Base-by-base conservation (phyloP, 352 stramenopile species). In the Elongisporangium undulatum region DNA sequence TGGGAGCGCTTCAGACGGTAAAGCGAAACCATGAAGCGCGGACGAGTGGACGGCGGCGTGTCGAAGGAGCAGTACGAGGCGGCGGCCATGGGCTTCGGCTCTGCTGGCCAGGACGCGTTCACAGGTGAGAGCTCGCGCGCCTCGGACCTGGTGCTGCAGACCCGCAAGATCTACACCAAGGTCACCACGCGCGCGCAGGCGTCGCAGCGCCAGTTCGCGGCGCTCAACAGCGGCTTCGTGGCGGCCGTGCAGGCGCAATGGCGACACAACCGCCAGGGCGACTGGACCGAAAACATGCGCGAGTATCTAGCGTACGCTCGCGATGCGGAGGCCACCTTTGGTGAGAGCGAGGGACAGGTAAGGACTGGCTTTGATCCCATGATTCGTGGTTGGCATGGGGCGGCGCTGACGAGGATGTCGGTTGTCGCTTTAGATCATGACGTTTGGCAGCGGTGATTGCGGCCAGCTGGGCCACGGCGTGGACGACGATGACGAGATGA, bases 391-490 rank as follows among this genome's bases (percentile, higher is more conserved):
- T 34, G 26, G 4, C 26, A 34, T n/a, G n/a, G n/a, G n/a, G n/a
- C 26, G 26, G 26, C 26, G 26, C 26, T 34, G 8, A 34, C 26
- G 26, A 34, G 8, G 26, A 34, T 8, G 29, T n/a, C 19, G 2
- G 17, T 58, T 49, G 53, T 15, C 34, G 1, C 21, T 59, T 22
- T 49, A 64, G 58, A 20, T 64, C 16, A 59, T 96, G 49, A 93
- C 82, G 5, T 98, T 97, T 58, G 94, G 94, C 34, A 92, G 74
- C 53, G 94, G 93, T n/a, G 94, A 98, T 66, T 96, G 88, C 63
- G 90, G 85, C 16, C 94, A 98, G 56, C 64, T 98, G n/a, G 95
- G 88, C 34, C 90, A 97, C 67, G 79, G 84, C n/a, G 85, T 94
- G 8, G 75, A 95, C 1, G 80, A 92, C 13, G 77, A 92, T 21